Conservation (phyloP, 2,329 filamentous ascomycete genomes). For the Exophiala sp. region DNA sequence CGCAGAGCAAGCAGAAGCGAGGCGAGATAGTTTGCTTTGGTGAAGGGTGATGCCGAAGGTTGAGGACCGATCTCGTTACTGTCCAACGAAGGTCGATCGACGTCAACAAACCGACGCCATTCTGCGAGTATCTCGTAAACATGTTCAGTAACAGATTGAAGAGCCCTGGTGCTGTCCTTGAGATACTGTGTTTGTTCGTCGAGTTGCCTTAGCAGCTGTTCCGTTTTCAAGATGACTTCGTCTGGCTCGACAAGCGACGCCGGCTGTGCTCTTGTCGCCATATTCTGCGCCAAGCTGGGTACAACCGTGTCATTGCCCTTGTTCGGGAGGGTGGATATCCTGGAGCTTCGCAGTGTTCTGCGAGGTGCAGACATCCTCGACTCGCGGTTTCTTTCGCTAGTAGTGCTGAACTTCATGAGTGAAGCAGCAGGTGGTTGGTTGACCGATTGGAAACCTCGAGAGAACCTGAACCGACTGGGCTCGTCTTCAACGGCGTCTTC, state of each 20-base stretch:
- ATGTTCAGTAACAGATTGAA: slow-evolving; percentile 11
- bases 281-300: slow-evolving; percentile 66
- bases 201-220: slow-evolving; percentile 64
- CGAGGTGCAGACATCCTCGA: slow-evolving; percentile 30
- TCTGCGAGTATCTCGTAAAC: slow-evolving; percentile 19
- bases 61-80: slow-evolving; percentile 63
- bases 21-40: slow-evolving; percentile 76
- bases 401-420: slow-evolving; percentile 40
- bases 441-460: slow-evolving; percentile 10
- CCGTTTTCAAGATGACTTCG: slow-evolving; percentile 70
- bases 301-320: slow-evolving; percentile 60
- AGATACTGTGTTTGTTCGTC: slow-evolving; percentile 48
- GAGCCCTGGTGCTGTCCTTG: slow-evolving; percentile 33
- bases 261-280: slow-evolving; percentile 56
- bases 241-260: slow-evolving; percentile 66
- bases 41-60: slow-evolving; percentile 58
- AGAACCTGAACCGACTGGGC: slow-evolving; percentile 17
- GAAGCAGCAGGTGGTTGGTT: slow-evolving; percentile 16
- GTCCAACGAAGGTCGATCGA: slow-evolving; percentile 35
- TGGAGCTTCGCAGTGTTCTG: slow-evolving; percentile 15
- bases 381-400: slow-evolving; percentile 36
- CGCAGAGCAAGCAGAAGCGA: slow-evolving; percentile 74
- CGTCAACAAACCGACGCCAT: slow-evolving; percentile 34
- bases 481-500: slow-evolving; percentile 41
- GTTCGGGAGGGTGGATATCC: slow-evolving; percentile 30